phyloP scores from a whole-genome alignment of 2,329 filamentous ascomycete species.

The Ophiocordyceps camponoti-rufipedis region DNA sequence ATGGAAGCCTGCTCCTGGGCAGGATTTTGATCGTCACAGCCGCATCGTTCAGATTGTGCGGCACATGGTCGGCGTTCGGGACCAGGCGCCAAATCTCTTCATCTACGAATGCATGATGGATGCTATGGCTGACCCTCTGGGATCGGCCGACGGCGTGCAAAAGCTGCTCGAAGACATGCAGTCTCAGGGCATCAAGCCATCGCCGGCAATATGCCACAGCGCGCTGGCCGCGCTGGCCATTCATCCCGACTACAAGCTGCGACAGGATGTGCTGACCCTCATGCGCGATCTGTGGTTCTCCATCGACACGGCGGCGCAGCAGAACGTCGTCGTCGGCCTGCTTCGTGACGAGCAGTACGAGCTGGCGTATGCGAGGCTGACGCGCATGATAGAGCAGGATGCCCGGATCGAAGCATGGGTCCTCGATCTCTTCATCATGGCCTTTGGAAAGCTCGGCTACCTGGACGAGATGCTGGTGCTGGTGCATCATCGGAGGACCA shows the following conservation, averaged over 20 bases:
- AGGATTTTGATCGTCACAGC: slow-evolving; percentile 8
- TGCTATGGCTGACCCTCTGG: slow-evolving; percentile 47
- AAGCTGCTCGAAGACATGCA: slow-evolving; percentile 59
- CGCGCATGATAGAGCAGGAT: slow-evolving; percentile 41
- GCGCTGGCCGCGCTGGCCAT: slow-evolving; percentile 56
- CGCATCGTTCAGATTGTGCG: slow-evolving; percentile 28
- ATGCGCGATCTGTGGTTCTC: slow-evolving; percentile 54
- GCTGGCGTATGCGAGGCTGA: slow-evolving; percentile 53
- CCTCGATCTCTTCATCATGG: slow-evolving; percentile 58
- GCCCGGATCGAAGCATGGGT: slow-evolving; percentile 51
- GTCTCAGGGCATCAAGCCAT: slow-evolving; percentile 37
- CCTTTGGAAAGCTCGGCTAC: slow-evolving; percentile 53
- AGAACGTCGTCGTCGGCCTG: slow-evolving; percentile 53
- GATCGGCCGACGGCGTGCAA: slow-evolving; percentile 45
- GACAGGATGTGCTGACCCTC: slow-evolving; percentile 50
- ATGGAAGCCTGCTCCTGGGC: slow-evolving; percentile 4
- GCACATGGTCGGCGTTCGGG: slow-evolving; percentile 37
- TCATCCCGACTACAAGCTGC: slow-evolving; percentile 70
- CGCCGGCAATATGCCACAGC: slow-evolving; percentile 50
- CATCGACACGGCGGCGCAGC: slow-evolving; percentile 36
- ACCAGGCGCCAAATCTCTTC: slow-evolving; percentile 33
- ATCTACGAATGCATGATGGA: slow-evolving; percentile 62
- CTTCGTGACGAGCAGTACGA: slow-evolving; percentile 73
- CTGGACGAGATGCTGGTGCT: slow-evolving; percentile 60
- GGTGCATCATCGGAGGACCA: slow-evolving; percentile 33